Base-by-base conservation (phyloP, 768 basidiomycete genomes). In the Solioccasus polychromus region DNA sequence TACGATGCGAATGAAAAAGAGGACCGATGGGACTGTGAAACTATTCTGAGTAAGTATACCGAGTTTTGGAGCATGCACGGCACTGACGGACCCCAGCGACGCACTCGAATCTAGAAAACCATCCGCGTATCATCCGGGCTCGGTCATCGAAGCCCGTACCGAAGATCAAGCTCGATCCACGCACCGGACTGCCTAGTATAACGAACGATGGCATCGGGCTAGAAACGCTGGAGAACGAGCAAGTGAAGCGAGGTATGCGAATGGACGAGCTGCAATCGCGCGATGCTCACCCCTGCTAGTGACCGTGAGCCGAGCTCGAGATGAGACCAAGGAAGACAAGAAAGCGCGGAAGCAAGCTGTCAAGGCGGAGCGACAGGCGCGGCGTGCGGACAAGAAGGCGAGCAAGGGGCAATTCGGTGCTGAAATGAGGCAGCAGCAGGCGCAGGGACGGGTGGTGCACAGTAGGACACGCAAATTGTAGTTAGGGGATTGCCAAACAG, bases 91-190 rank as follows among this genome's bases (percentile, higher is more conserved):
- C 39, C 24, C 17, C 59, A 96, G 95, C 88, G 8, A 97, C 94
- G 9, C 94, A 93, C 62, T 87, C 92, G n/a, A 99, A 96, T 60
- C 74, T 97, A 7, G 96, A 96, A 63, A 99, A 99, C 59, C 96
- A 98, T 62, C 96, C 96, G 1, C 80, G 85, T 8, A 70, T 96
- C 25, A 93, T 99, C 47, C 78, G 81, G 20, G 80, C 83, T 17
- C 73, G 83, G 26, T 75, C 80, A 48, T 59, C 67, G 31, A 75
- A 71, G 57, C 68, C 70, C 18, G 74, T 77, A 0, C 73, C 83
- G 0, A 85, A 79, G 63, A 90, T 94, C 52, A 59, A 65, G 23
- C 69, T 94, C 23, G 84, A 95, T 60, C 74, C 81, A 1, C 83
- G 78, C 52, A 92, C 88, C 0, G 92, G 91, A 3, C 68, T 93